These are phyloP conservation scores for Melaleuca quinquenervia DNA, from an alignment of 345 rosid genomes.

Conservation along the genomic window DNA sequence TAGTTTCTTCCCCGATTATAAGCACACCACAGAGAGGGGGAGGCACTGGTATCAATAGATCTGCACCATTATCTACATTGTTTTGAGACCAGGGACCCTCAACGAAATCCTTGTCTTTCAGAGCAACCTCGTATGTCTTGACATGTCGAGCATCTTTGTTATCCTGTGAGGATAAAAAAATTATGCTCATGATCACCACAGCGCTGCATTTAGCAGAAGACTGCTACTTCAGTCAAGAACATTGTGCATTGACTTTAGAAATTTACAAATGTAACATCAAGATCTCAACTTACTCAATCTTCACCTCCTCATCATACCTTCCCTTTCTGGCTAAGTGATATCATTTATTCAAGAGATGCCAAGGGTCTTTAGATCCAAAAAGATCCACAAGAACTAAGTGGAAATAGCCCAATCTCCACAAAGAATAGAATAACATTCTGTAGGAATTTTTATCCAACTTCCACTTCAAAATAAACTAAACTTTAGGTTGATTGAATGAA, in stretches of 20 bases:
- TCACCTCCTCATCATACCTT: neutral
- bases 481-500: neutral
- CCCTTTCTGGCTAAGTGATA: neutral
- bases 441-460: neutral
- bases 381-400: neutral
- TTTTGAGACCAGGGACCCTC: conserved; percentile 98
- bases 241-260: neutral
- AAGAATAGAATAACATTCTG: neutral
- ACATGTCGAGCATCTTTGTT: conserved; percentile 98
- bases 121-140: conserved; percentile 88
- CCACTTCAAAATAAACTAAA: neutral
- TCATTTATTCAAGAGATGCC: neutral
- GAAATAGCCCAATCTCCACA: neutral
- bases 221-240: neutral
- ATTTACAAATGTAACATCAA: neutral
- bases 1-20: conserved; percentile 89
- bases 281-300: neutral
- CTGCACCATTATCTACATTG: conserved; percentile 93
- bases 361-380: neutral
- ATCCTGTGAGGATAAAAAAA: conserved; percentile 37
- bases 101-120: conserved; percentile 91
- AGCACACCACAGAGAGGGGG: conserved; percentile 98
- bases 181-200: neutral
- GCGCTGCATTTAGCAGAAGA: neutral
- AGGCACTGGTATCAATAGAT: conserved; percentile 88